Base-by-base conservation (phyloP, 2,329 filamentous ascomycete genomes). In the Fusarium clavum region DNA sequence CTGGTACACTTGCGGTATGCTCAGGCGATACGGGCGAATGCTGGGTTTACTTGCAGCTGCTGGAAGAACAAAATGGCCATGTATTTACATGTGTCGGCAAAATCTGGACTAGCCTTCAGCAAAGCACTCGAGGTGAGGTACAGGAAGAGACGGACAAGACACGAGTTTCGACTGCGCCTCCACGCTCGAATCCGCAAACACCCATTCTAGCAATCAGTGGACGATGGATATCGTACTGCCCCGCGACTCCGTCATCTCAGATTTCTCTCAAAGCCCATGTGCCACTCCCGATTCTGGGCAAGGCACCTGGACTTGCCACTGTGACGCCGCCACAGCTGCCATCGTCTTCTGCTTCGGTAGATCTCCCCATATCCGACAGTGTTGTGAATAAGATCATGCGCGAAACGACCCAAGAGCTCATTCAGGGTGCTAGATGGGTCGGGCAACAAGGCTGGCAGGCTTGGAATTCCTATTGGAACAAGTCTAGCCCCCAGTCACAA, bases 11-110 rank as follows among this genome's bases (percentile, higher is more conserved):
- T 40, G 85, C 91, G 5, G 83, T 98, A 32, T 89, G 92, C 57
- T 98, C 94, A 52, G 94, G 94, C 5, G 82, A 86, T 24, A 97
- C 93, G 52, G 95, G 95, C 14, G 95, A 98, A 81, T 90, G 95
- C 47, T 97, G 92, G 85, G 83, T 97, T 10, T 98, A 87, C 73
- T 82, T 85, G 11, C 87, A 90, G 67, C 77, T 83, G 11, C 72
- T 80, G 12, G 77, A 80, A 57, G 75, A 79, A 2, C 80, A 81
- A 48, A 85, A 86, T 24, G 76, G 79, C 2, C 81, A 81, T 24
- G 70, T 82, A 46, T 91, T 86, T 77, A 83, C 80, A 40, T 98
- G 94, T 74, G 84, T 96, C 58, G 94, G 91, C 22, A 99, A 99
- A 81, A 83, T 97, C 20, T 99, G 96, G 96, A 98, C 96, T 1